phyloP scores from a whole-genome alignment of 1,284 basidiomycete species.

The Ganoderma sinense region DNA sequence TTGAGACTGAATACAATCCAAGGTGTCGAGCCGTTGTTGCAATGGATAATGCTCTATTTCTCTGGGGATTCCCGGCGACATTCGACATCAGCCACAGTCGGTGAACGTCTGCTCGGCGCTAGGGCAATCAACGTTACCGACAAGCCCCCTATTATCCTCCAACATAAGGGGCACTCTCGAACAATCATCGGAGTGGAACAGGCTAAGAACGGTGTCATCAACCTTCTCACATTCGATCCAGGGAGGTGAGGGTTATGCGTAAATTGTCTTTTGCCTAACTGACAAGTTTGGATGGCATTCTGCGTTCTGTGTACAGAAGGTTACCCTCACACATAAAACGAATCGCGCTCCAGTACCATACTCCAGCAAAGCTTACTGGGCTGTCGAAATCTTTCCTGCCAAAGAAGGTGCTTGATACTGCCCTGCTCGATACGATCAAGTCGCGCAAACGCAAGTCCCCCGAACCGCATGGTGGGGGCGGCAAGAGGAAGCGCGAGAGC shows the following conservation, averaged over 20 bases:
- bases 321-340: constrained; percentile 39
- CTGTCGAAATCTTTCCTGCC: constrained; percentile 11
- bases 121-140: constrained; percentile 62
- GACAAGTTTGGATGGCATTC: neutral
- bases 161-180: constrained; percentile 86
- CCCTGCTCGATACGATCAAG: constrained; percentile 30
- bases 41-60: constrained; percentile 76
- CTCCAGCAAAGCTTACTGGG: constrained; percentile 5
- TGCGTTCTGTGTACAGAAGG: constrained; percentile 20
- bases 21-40: constrained; percentile 53
- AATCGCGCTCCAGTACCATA: constrained; percentile 41
- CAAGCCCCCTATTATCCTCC: constrained; percentile 81
- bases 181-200: constrained; percentile 86
- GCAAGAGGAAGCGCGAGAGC: constrained; percentile 40
- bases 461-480: constrained; percentile 10
- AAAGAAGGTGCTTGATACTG: constrained; percentile 29
- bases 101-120: constrained; percentile 54
- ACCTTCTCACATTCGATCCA: constrained; percentile 82
- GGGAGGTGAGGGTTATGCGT: constrained; percentile 57
- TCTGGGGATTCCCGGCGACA: constrained; percentile 38
- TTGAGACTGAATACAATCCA: constrained; percentile 7
- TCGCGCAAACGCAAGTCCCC: constrained; percentile 36
- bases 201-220: constrained; percentile 60
- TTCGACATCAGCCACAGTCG: constrained; percentile 44
- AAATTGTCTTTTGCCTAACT: neutral